These are phyloP conservation scores for Cryptosporidium baileyi DNA, from an alignment of 169 alveolate genomes.

Conservation along the genomic window DNA sequence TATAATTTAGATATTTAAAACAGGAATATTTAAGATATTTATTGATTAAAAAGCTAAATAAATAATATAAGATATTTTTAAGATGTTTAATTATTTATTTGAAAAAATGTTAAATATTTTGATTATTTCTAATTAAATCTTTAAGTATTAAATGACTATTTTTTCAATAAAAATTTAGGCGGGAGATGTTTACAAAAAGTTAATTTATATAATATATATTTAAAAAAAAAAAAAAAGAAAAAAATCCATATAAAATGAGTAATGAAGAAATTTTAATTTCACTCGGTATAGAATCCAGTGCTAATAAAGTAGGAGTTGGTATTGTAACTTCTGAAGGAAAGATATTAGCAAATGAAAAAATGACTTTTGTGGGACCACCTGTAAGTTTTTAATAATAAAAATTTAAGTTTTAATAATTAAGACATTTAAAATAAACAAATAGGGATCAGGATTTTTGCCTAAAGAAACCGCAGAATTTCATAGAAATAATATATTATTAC, in stretches of 20 bases:
- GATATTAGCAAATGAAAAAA: constrained; percentile 93
- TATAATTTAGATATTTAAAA: no score
- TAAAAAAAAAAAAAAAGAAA: no score
- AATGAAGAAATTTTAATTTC: constrained; percentile 69
- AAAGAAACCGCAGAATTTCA: constrained; percentile 97
- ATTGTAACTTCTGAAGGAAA: constrained; percentile 91
- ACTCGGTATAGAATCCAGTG: constrained; percentile 98
- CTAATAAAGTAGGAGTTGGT: constrained; percentile 97
- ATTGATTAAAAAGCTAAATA: no score
- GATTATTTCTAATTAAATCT: no score
- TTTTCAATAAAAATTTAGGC: neutral
- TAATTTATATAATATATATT: neutral
- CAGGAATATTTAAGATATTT: no score
- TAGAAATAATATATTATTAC: constrained; percentile 86
- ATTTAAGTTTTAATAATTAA: neutral
- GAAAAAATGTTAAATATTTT: no score
- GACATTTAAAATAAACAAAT: neutral
- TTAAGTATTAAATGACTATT: no score
- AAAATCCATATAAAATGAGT: neutral
- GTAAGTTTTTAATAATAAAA: constrained; percentile 72
- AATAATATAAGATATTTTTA: no score
- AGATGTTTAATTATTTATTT: no score
- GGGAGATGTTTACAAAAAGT: neutral
- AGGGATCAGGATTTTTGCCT: constrained; percentile 96
- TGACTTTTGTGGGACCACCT: constrained; percentile 96